phyloP scores from a whole-genome alignment of 1,139 yeast species.

The Wickerhamomyces sp. region DNA sequence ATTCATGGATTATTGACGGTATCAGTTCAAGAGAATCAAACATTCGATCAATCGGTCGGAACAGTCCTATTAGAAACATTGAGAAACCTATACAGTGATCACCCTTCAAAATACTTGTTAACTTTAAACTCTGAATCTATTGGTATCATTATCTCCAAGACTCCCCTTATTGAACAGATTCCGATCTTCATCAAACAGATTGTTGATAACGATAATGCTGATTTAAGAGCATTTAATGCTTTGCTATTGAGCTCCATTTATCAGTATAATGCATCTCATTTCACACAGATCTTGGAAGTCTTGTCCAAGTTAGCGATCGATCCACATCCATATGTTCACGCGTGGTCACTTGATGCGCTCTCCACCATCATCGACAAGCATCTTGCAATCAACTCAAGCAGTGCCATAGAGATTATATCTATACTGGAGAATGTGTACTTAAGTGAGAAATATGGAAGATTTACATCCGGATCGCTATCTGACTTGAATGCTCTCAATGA shows the following conservation, averaged over 20 bases:
- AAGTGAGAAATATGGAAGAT: slow-evolving; percentile 52
- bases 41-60: slow-evolving; percentile 34
- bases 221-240: slow-evolving; percentile 59
- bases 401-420: slow-evolving; percentile 40
- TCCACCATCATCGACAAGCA: slow-evolving; percentile 53
- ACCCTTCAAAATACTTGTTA: slow-evolving; percentile 31
- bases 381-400: slow-evolving; percentile 38
- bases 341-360: slow-evolving; percentile 62
- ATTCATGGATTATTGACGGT: slow-evolving; percentile 50
- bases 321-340: slow-evolving; percentile 81
- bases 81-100: slow-evolving; percentile 35
- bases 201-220: slow-evolving; percentile 56
- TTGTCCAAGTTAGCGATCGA: slow-evolving; percentile 60
- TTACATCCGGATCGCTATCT: slow-evolving; percentile 37
- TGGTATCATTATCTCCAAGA: slow-evolving; percentile 52
- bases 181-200: slow-evolving; percentile 55
- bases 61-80: slow-evolving; percentile 54
- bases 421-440: slow-evolving; percentile 42
- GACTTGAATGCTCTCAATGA: slow-evolving; percentile 42
- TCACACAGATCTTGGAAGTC: slow-evolving; percentile 48
- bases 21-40: slow-evolving; percentile 8
- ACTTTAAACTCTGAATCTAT: slow-evolving; percentile 59
- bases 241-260: slow-evolving; percentile 58
- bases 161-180: slow-evolving; percentile 43
- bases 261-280: slow-evolving; percentile 40